Evolutionary conservation across 1,139 yeast genomes (phyloP).

Genomic region (Candida sp.): DNA sequence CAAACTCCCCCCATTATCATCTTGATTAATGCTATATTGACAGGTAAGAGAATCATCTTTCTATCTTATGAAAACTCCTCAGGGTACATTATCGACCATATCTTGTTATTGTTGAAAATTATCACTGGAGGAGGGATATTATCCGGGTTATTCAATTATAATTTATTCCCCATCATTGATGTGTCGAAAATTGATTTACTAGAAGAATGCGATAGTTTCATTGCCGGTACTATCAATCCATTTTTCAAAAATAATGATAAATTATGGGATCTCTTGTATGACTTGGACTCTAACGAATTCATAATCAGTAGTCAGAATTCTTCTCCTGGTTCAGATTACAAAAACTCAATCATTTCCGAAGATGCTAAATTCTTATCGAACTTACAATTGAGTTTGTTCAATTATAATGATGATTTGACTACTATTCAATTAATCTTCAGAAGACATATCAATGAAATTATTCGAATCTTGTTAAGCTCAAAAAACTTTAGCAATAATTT

Average conservation of each 20-base stretch:
- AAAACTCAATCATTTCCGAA: slow-evolving; percentile 40
- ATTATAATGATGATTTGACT: slow-evolving; percentile 47
- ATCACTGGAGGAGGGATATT: slow-evolving; percentile 60
- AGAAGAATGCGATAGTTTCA: slow-evolving; percentile 49
- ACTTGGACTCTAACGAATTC: slow-evolving; percentile 49
- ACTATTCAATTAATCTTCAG: slow-evolving; percentile 46
- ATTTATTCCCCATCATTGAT: slow-evolving; percentile 61
- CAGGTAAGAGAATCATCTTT: slow-evolving; percentile 54
- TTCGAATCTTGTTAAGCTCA: slow-evolving; percentile 38
- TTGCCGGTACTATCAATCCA: slow-evolving; percentile 70
- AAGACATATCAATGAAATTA: slow-evolving; percentile 45
- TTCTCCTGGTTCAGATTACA: slow-evolving; percentile 11
- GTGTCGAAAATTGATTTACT: slow-evolving; percentile 57
- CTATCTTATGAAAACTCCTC: slow-evolving; percentile 56
- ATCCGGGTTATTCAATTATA: slow-evolving; percentile 45
- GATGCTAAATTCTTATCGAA: slow-evolving; percentile 47
- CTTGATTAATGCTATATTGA: slow-evolving; percentile 53
- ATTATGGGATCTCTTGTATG: slow-evolving; percentile 59
- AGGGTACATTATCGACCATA: slow-evolving; percentile 52
- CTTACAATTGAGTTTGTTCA: slow-evolving; percentile 41
- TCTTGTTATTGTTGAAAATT: slow-evolving; percentile 50
- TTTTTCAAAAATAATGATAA: slow-evolving; percentile 57
- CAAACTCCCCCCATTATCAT: slow-evolving; percentile 58
- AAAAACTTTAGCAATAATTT: slow-evolving; percentile 29
- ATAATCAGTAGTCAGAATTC: slow-evolving; percentile 23